phyloP scores from a whole-genome alignment of 257 asterid species.

The Rehmannia glutinosa region DNA sequence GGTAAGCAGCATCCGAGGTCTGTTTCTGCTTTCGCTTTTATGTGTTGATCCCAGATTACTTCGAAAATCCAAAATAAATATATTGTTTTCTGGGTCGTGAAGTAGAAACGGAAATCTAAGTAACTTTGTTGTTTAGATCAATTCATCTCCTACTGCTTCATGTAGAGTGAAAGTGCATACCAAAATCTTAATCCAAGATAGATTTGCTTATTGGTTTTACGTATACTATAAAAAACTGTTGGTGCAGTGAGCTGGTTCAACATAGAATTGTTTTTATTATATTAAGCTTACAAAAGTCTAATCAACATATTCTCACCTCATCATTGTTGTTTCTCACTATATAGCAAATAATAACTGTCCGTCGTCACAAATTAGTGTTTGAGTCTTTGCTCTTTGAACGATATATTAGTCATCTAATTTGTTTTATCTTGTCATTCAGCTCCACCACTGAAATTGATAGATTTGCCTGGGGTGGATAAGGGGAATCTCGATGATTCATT shows the following conservation, averaged over 20 bases:
- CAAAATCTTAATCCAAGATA: neutral
- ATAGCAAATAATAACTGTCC: neutral
- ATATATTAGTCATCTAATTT: constrained; percentile 11
- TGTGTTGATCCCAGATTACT: neutral
- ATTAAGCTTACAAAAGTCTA: constrained; percentile 4
- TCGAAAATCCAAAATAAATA: neutral
- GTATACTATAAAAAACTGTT: neutral
- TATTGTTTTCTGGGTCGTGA: neutral
- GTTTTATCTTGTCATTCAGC: constrained; percentile 44
- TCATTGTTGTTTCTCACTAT: neutral
- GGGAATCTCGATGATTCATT: constrained; percentile 85
- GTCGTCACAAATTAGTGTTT: neutral
- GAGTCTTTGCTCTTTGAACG: constrained; percentile 3
- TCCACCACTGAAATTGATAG: constrained; percentile 90
- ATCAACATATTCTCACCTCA: neutral
- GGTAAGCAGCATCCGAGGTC: neutral
- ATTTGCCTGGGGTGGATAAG: constrained; percentile 96
- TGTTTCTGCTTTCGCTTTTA: constrained; percentile 1
- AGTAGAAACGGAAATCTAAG: neutral
- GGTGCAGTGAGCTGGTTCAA: constrained; percentile 4
- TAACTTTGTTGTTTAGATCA: neutral
- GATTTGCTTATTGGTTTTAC: constrained; percentile 5
- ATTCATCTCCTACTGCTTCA: constrained; percentile 11
- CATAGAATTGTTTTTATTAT: neutral
- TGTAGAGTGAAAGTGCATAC: neutral